These are phyloP conservation scores for Magnusiomyces fungicola DNA, from an alignment of 1,139 yeast genomes.

Conservation along the genomic window DNA sequence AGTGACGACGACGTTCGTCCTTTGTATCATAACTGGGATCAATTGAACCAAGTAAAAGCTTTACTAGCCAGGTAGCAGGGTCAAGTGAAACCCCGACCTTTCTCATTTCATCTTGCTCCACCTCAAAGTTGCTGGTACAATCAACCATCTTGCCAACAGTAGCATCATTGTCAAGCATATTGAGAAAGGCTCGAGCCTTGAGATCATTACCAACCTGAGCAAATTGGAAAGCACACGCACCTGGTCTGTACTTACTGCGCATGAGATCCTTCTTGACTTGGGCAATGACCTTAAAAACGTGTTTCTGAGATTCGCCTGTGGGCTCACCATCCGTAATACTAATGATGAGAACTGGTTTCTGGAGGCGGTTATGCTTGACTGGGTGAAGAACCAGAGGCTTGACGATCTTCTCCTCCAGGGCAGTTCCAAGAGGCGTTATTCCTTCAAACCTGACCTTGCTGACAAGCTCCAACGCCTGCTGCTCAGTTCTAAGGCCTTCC, in stretches of 20 bases:
- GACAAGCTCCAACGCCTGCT: slow-evolving; percentile 24
- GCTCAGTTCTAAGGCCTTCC: slow-evolving; percentile 24
- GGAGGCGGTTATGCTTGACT: slow-evolving; percentile 21
- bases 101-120: slow-evolving; percentile 32
- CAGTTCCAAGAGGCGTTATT: slow-evolving; percentile 29
- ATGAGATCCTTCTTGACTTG: slow-evolving; percentile 23
- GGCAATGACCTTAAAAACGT: slow-evolving; percentile 23
- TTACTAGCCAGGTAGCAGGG: slow-evolving; percentile 29
- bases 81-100: slow-evolving; percentile 27
- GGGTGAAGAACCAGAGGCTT: slow-evolving; percentile 28
- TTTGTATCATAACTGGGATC: slow-evolving; percentile 27
- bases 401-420: slow-evolving; percentile 23
- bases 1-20: slow-evolving; percentile 23
- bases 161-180: slow-evolving; percentile 26
- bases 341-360: slow-evolving; percentile 29
- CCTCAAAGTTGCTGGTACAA: slow-evolving; percentile 29
- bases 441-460: slow-evolving; percentile 26
- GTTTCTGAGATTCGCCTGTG: slow-evolving; percentile 26
- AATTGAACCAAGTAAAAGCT: slow-evolving; percentile 28
- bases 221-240: slow-evolving; percentile 31
- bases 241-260: slow-evolving; percentile 25
- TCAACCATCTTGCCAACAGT: slow-evolving; percentile 29
- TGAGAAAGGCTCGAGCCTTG: slow-evolving; percentile 29
- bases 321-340: slow-evolving; percentile 31
- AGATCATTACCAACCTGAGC: slow-evolving; percentile 31